Base-by-base conservation (phyloP, 805 yeast genomes). In the Wickerhamiella azymoides region DNA sequence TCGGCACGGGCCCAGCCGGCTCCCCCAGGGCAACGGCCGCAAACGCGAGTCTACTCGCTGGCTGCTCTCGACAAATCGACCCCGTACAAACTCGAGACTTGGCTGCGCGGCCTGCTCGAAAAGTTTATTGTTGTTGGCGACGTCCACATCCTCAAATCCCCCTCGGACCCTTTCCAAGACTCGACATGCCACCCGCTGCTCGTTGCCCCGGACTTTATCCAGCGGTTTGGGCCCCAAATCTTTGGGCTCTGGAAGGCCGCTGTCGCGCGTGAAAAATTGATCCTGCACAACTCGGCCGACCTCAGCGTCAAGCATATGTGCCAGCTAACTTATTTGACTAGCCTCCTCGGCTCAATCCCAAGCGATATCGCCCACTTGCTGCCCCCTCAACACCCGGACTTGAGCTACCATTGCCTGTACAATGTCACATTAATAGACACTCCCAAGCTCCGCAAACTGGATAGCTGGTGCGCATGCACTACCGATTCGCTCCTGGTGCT, bases 221-320 rank as follows among this genome's bases (percentile, higher is more conserved):
- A 70, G 25, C 55, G 59, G 1, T 62, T 77, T 43, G 88, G 93
- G 0, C 88, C 92, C 0, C 62, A 79, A 42, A 64, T 77, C 2
- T 81, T 79, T 55, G 72, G 68, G 35, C 58, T 79, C 4, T 83
- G 80, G 77, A 80, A 77, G 60, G 67, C 75, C 28, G 72, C 77
- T 2, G 60, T 83, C 35, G 56, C 79, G 28, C 63, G 92, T 16
- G 71, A 75, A 48, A 63, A 75, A 32, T 68, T 83, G 4, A 50
- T 83, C 2, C 49, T 80, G 27, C 50, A 16, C 32, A 42, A 4
- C 43, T 47, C 5, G 47, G 47, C 24, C 27, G 36, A 14, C 14
- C 26, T 17, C 40, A 26, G 47, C 26, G 36, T 53, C 19, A 28
- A 57, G 9, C 47, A 52, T 25, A 45, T 57, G 49, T 41, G 56